phyloP scores from a whole-genome alignment of 371 early-diverging fungal species.

The Apophysomyces trapeziformis region DNA sequence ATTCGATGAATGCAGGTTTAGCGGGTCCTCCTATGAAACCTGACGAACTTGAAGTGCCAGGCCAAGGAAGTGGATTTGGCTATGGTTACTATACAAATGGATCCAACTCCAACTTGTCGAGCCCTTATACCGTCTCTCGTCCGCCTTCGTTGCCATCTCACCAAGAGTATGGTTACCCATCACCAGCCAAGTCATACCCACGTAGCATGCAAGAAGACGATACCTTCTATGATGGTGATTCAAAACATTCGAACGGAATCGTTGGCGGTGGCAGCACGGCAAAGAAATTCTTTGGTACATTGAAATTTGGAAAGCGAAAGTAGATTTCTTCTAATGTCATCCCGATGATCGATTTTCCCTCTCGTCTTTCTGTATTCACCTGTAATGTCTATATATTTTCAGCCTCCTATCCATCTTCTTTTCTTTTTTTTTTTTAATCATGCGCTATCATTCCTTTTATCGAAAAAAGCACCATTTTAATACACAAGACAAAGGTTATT shows the following conservation, averaged over 20 bases:
- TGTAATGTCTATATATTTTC: conserved; percentile 8
- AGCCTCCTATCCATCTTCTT: neutral
- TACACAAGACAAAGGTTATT: neutral
- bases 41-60: conserved; percentile 26
- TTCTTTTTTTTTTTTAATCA: neutral
- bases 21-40: conserved; percentile 30
- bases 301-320: conserved; percentile 42
- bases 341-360: neutral
- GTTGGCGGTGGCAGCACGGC: conserved; percentile 10
- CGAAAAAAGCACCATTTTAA: conserved; percentile 6
- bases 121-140: conserved; percentile 18
- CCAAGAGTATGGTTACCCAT: conserved; percentile 31
- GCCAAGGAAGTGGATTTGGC: conserved; percentile 7
- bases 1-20: conserved; percentile 29
- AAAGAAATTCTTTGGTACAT: conserved; percentile 36
- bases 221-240: conserved; percentile 40
- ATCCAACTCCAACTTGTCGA: conserved; percentile 33
- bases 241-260: conserved; percentile 34
- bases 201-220: conserved; percentile 29
- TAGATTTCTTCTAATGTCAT: conserved; percentile 17
- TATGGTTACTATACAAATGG: conserved; percentile 21
- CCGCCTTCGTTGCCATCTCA: conserved; percentile 37
- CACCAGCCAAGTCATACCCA: conserved; percentile 29
- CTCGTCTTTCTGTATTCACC: conserved; percentile 10
- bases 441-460: neutral